Conservation (phyloP, 352 stramenopile genomes). For the Thraustochytrium striatum region DNA sequence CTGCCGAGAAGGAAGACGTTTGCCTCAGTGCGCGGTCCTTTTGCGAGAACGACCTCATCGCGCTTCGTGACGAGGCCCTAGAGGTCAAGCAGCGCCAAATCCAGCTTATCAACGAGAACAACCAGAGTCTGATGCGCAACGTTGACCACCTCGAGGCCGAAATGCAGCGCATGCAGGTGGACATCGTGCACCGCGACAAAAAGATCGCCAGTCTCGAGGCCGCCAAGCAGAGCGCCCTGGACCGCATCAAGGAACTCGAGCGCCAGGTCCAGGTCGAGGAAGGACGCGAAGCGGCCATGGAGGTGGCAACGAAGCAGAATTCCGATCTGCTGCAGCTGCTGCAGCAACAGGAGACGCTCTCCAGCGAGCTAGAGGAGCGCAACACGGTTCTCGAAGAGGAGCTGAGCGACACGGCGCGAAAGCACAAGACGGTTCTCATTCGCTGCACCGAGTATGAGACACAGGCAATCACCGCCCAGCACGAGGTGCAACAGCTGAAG, state of each 20-base stretch:
- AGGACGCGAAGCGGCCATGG: conserved; percentile 28
- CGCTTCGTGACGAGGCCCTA: conserved; percentile 24
- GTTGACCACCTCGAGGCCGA: conserved; percentile 29
- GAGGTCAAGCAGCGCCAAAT: conserved; percentile 15
- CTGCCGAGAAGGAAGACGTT: neutral
- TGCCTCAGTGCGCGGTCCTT: conserved; percentile 33
- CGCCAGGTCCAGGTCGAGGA: conserved; percentile 18
- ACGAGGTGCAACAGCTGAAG: neutral
- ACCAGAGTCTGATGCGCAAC: neutral
- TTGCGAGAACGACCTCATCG: conserved; percentile 28
- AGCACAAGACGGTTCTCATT: neutral
- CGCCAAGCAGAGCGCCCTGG: neutral
- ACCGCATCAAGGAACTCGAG: neutral
- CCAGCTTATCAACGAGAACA: conserved; percentile 9
- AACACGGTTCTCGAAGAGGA: conserved; percentile 14
- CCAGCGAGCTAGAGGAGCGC: neutral
- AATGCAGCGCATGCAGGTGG: conserved; percentile 38
- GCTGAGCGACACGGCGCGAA: neutral
- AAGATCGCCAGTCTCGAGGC: neutral
- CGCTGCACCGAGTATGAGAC: neutral
- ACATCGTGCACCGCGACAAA: conserved; percentile 1
- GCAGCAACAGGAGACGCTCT: conserved; percentile 7
- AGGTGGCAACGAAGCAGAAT: conserved; percentile 41
- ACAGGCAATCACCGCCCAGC: neutral
- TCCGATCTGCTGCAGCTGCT: conserved; percentile 5